Base-by-base conservation (phyloP, 768 basidiomycete species). In the Gymnopilus dilepis region DNA sequence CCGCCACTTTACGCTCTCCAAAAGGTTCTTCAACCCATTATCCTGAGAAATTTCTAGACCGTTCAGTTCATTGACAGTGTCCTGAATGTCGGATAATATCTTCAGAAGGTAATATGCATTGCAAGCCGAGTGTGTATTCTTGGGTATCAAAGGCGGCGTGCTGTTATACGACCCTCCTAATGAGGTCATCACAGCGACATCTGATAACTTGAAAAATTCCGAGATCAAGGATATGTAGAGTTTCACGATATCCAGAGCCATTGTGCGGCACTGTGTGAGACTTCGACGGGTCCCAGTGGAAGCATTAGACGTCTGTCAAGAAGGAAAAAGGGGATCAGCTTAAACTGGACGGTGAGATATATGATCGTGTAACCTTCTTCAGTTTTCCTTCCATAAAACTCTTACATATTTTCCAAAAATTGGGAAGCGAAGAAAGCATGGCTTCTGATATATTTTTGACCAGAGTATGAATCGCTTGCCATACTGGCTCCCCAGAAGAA, bases 301-400 rank as follows among this genome's bases (percentile, higher is more conserved):
- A 19, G 72, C 69, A 22, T 72, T 67, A 61, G 76, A 69, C 38
- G 68, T 67, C 73, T 80, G 51, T 53, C 45, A 33, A 42, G 53
- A 37, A n/a, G n/a, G n/a, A 41, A 60, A 41, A 45, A 54, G 43
- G 45, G 56, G 47, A 33, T 56, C 24, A 57, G 56, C 33, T 43
- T 33, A 59, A 52, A 28, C 38, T 54, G 50, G 52, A 58, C 50
- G 26, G 52, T 38, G 22, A 40, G 56, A 48, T 56, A 43, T 53
- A 38, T 56, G 30, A 47, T 53, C 19, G 26, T 33, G 53, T 70
- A 77, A 95, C 95, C 84, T 89, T 94, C 73, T 88, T 90, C 72
- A 92, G 95, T 73, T 92, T 95, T 4, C 97, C 97, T 42, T 97
- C 95, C 77, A 96, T 87, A 70, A 95, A 97, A 22, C 85, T 87